phyloP scores from a whole-genome alignment of 2,329 filamentous ascomycete species.

The Penicillium sp. region DNA sequence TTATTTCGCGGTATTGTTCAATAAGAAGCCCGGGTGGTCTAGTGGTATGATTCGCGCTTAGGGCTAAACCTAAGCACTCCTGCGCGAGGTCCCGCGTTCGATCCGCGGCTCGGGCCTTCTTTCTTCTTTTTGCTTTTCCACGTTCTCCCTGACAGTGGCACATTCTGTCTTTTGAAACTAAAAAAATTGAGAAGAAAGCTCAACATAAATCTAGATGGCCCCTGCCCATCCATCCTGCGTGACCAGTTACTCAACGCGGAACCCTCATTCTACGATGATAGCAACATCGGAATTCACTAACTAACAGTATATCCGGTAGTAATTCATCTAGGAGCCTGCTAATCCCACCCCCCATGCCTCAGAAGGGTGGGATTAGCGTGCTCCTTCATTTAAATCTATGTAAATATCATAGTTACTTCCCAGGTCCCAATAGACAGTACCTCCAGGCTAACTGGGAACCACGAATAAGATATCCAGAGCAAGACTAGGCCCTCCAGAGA shows the following conservation, averaged over 20 bases:
- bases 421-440: constrained; percentile 5
- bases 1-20: background rate
- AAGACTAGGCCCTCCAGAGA: constrained; percentile 3
- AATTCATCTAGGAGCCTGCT: too few relatives aligned
- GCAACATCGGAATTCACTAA: too few relatives aligned
- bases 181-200: too few relatives aligned
- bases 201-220: too few relatives aligned
- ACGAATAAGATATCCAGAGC: constrained; percentile 6
- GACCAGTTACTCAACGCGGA: too few relatives aligned
- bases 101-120: constrained; percentile 1
- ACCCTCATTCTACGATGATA: too few relatives aligned
- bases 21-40: constrained; percentile 21
- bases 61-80: constrained; percentile 20
- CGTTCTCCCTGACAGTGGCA: too few relatives aligned
- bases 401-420: constrained; percentile 1
- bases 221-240: too few relatives aligned
- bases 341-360: too few relatives aligned
- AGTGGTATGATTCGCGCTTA: constrained; percentile 26
- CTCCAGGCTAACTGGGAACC: constrained; percentile 2
- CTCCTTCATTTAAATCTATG: background rate
- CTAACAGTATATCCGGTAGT: too few relatives aligned
- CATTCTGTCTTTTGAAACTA: too few relatives aligned
- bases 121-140: background rate
- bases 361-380: too few relatives aligned
- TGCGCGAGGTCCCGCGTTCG: constrained; percentile 24